Evolutionary conservation across 148 eudicot genomes (phyloP), one percentile per base, ranked within the genome.

Genomic region (Camellia sinensis): DNA sequence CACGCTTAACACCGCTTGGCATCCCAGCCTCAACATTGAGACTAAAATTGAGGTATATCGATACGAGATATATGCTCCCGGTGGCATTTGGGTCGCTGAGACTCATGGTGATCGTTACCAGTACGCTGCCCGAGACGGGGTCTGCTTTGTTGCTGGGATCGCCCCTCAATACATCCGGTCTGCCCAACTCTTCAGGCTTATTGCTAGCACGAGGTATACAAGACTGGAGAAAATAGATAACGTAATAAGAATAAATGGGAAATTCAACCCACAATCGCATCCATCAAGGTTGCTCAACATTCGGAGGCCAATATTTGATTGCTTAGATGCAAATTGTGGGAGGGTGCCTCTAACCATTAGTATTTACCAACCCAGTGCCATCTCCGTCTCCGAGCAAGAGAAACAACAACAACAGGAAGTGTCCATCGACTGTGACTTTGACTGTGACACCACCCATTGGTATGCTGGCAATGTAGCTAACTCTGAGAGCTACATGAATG

Each of bases 31-130:
- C 52, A n/a, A 62, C 56, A 6, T 3, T 9, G 18, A 50, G 50
- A 71, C 64, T 60, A 14, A 60, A 43, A 3, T 68, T 44, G 62
- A 57, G 46, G 71, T 69, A 18, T 81, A 73, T 72, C 75, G 83
- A 4, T 81, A 81, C 62, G 83, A 81, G 71, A 76, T 68, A 18
- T 81, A 81, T 29, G 80, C 83, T 41, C 83, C 83, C 2, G 80
- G 80, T 59, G 83, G 83, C n/a, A 76, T 81, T 81, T 76, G 60
- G 80, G 75, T 81, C 5, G 75, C 79, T 41, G 45, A 75, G 59
- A 81, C 79, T 44, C 68, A 67, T 67, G 68, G 59, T 57, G 52
- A 75, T 48, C 73, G 67, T 5, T 67, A 67, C 67, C 43, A 21
- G 46, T 66, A 18, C 52, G 7, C 71, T 67, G 71, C 48, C 71